phyloP scores from a whole-genome alignment of 352 stramenopile genomes.

The Phytophthora quininea region DNA sequence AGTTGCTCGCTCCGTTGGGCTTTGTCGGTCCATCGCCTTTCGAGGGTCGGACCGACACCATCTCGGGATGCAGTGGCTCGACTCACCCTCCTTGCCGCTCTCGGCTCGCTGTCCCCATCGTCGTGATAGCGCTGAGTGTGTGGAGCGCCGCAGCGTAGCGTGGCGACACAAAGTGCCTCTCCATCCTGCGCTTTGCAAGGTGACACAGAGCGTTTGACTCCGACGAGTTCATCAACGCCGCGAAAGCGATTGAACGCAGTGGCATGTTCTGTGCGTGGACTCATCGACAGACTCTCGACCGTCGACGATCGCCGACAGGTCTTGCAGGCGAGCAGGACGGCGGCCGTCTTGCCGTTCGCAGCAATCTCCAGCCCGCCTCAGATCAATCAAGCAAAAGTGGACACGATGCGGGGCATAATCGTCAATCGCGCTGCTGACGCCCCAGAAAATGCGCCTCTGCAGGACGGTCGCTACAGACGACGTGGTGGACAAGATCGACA shows the following conservation, averaged over 20 bases:
- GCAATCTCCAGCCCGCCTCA: slow-evolving; percentile 23
- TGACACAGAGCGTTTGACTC: slow-evolving; percentile 12
- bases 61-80: not conserved
- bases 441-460: not conserved
- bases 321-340: too few species aligned
- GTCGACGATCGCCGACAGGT: not conserved
- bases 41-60: not conserved
- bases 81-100: not conserved
- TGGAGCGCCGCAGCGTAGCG: not conserved
- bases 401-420: slow-evolving; percentile 30
- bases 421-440: slow-evolving; percentile 15
- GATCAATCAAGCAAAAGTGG: slow-evolving; percentile 37
- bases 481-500: slow-evolving; percentile 2
- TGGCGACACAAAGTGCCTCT: not conserved
- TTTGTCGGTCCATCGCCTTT: not conserved
- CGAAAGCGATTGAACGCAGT: not conserved
- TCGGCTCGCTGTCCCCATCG: slow-evolving; percentile 10
- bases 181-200: not conserved
- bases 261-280: not conserved
- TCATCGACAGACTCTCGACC: not conserved
- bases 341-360: slow-evolving; percentile 24
- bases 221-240: not conserved
- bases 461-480: not conserved
- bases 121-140: slow-evolving; percentile 9
- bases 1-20: not conserved